Base-by-base conservation (phyloP, 805 yeast genomes). In the Saccharomyces kudriavzevii region DNA sequence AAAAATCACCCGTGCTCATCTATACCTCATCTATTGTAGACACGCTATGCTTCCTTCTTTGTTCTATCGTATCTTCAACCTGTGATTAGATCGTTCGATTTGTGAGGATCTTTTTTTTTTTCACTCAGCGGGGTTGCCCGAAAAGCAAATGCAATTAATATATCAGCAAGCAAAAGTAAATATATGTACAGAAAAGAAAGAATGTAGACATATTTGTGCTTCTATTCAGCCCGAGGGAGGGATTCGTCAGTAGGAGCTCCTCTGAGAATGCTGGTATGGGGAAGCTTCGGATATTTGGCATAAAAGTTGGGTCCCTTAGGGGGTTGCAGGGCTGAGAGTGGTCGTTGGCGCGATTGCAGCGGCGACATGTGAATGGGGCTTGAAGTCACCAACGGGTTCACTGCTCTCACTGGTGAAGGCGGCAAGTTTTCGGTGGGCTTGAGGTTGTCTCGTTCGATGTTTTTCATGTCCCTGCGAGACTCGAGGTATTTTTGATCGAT, bases 1-100 rank as follows among this genome's bases (percentile, higher is more conserved):
- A 78, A 68, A 92, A 92, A 66, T 92, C 96, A 10, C 80, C 80
- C 5, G 84, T 74, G 47, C 77, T 74, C 73, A 70, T 72, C n/a
- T 27, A 48, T 14, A 45, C 9, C 26, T 22, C 27, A 22, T 31
- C 40, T 45, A 14, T 17, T 35, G 17, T 35, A 35, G 43, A 9
- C 43, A 17, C 24, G 4, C 24, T 35, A 20, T 35, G 43, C 14
- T 45, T 30, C 20, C 13, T 26, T 9, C 5, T 27, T 45, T 45
- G 27, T 20, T 22, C 22, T n/a, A n/a, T 22, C 48, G 20, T 45
- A 17, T 17, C 43, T 17, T 35, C 24, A 35, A 35, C 22, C 43
- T 11, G 17, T 17, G 43, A 35, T 30, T 35, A 35, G 22, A 35
- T 35, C 9, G 24, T 35, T 20, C 43, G 22, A 35, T 35, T n/a